phyloP scores from a whole-genome alignment of 306 rosid genomes.

The Lablab purpureus region DNA sequence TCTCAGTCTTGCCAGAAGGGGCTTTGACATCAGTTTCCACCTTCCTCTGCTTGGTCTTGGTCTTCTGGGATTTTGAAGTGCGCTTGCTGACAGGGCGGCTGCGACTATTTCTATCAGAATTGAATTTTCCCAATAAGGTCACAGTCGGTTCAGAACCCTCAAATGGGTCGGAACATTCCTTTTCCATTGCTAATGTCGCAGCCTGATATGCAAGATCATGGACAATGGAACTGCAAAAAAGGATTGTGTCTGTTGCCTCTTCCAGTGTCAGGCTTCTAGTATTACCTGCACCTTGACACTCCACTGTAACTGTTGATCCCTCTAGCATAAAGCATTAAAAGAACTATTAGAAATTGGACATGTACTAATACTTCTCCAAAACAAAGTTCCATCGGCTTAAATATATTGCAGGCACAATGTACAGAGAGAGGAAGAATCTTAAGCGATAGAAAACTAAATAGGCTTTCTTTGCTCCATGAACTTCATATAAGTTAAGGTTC shows the following conservation, averaged over 20 bases:
- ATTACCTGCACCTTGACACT: slow-evolving; percentile 68
- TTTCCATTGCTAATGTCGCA: slow-evolving; percentile 81
- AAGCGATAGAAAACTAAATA: slow-evolving; percentile 8
- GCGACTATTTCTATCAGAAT: slow-evolving; percentile 59
- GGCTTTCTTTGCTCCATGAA: not conserved
- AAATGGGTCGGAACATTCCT: slow-evolving; percentile 62
- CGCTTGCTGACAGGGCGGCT: slow-evolving; percentile 59
- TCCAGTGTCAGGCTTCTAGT: slow-evolving; percentile 87
- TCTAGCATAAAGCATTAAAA: slow-evolving; percentile 56
- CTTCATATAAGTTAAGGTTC: slow-evolving; percentile 23
- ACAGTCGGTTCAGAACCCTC: slow-evolving; percentile 79
- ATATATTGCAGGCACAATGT: slow-evolving; percentile 8
- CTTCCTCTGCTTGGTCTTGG: slow-evolving; percentile 39
- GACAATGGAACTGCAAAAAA: slow-evolving; percentile 93
- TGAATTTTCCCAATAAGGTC: slow-evolving; percentile 75
- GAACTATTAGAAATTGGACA: slow-evolving; percentile 45
- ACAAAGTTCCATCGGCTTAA: slow-evolving; percentile 18
- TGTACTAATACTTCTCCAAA: slow-evolving; percentile 27
- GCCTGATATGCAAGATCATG: slow-evolving; percentile 91
- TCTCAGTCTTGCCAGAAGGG: slow-evolving; percentile 63
- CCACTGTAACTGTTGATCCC: slow-evolving; percentile 82
- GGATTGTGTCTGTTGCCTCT: slow-evolving; percentile 96
- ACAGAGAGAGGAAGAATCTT: slow-evolving; percentile 17
- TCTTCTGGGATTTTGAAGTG: slow-evolving; percentile 62
- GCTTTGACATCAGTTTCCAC: slow-evolving; percentile 63